Evolutionary conservation across 768 basidiomycete genomes (phyloP).

Genomic region (Termitomyces sp.): DNA sequence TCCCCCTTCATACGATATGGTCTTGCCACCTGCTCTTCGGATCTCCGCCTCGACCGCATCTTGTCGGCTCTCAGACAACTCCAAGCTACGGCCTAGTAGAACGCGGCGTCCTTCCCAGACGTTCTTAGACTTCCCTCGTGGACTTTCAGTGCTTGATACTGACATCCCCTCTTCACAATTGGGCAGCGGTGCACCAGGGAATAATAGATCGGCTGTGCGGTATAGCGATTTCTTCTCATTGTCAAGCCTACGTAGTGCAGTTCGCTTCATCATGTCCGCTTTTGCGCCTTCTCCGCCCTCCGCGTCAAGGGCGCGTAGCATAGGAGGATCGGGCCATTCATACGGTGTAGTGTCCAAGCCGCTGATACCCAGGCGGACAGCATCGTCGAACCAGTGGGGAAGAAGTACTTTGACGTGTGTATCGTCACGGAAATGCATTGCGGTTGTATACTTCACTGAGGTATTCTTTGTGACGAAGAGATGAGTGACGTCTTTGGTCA

Average conservation of each 20-base stretch:
- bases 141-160: constrained; percentile 4
- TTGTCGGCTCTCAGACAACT: constrained; percentile 41
- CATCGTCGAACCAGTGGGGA: constrained; percentile 92
- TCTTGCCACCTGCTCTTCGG: constrained; percentile 50
- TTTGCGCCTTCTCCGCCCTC: constrained; percentile 15
- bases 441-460: constrained; percentile 47
- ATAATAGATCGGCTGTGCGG: constrained; percentile 24
- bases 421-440: constrained; percentile 52
- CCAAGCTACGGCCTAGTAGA: constrained; percentile 56
- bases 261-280: constrained; percentile 16
- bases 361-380: constrained; percentile 49
- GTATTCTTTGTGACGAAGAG: constrained; percentile 58
- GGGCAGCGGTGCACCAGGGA: constrained; percentile 19
- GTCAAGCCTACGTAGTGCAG: constrained; percentile 20
- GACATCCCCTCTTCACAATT: background rate
- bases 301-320: constrained; percentile 30
- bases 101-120: constrained; percentile 61
- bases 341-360: constrained; percentile 51
- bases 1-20: constrained; percentile 26
- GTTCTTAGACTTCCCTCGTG: constrained; percentile 19
- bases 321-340: constrained; percentile 68
- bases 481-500: constrained; percentile 86
- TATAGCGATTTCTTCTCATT: constrained; percentile 27
- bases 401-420: constrained; percentile 67
- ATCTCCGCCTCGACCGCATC: constrained; percentile 57